Conservation (phyloP, 2,329 filamentous ascomycete genomes). For the Fusarium gaditjirri region DNA sequence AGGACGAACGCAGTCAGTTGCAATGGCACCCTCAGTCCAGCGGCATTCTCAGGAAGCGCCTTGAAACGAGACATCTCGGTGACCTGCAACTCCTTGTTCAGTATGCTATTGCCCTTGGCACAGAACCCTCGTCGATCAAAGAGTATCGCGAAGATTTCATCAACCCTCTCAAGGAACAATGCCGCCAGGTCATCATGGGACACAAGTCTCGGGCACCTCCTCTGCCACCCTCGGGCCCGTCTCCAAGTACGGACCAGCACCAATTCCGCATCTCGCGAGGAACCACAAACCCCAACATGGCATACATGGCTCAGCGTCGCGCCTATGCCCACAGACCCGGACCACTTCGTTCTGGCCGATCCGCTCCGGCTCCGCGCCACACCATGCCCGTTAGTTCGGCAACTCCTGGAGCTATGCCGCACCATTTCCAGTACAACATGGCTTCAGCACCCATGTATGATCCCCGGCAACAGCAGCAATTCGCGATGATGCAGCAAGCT, state of each 20-base stretch:
- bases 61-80: slow-evolving; percentile 58
- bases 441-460: slow-evolving; percentile 43
- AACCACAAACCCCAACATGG: slow-evolving; percentile 49
- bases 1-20: slow-evolving; percentile 49
- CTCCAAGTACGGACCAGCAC: slow-evolving; percentile 47
- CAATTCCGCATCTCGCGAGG: slow-evolving; percentile 53
- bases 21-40: slow-evolving; percentile 57
- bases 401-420: slow-evolving; percentile 29
- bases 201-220: slow-evolving; percentile 46
- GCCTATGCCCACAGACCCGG: slow-evolving; percentile 45
- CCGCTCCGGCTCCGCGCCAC: slow-evolving; percentile 44
- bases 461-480: slow-evolving; percentile 46
- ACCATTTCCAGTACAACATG: slow-evolving; percentile 42
- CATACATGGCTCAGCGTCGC: slow-evolving; percentile 52
- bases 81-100: slow-evolving; percentile 53
- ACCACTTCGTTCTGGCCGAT: slow-evolving; percentile 46
- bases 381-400: slow-evolving; percentile 32
- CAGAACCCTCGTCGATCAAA: slow-evolving; percentile 44
- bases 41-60: slow-evolving; percentile 54
- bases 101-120: slow-evolving; percentile 53
- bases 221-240: slow-evolving; percentile 39
- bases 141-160: slow-evolving; percentile 49
- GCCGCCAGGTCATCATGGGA: slow-evolving; percentile 49
- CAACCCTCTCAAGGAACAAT: slow-evolving; percentile 51
- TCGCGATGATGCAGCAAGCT: slow-evolving; percentile 45